Evolutionary conservation across 768 basidiomycete species (phyloP), one percentile per base, ranked within the genome.

Genomic region (Filobasidium wieringae): DNA sequence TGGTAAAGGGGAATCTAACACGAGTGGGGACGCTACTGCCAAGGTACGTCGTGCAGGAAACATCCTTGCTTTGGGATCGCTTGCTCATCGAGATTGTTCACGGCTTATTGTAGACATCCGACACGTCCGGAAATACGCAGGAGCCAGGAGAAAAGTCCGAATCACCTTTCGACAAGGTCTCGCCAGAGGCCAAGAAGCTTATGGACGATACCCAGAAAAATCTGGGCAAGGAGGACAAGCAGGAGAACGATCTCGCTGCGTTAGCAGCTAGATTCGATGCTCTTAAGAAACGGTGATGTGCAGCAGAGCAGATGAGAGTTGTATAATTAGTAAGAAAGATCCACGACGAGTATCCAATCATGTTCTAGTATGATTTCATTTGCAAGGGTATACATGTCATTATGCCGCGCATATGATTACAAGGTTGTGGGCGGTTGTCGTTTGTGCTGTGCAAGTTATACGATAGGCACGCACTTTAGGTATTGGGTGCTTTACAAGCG

Each of bases 401-500:
- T n/a, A n/a, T n/a, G n/a, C n/a, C n/a, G n/a, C n/a, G n/a, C n/a
- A n/a, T n/a, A n/a, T n/a, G n/a, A n/a, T n/a, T n/a, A n/a, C n/a
- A n/a, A n/a, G n/a, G n/a, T n/a, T n/a, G n/a, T n/a, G n/a, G n/a
- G n/a, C n/a, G n/a, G n/a, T n/a, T n/a, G n/a, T n/a, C n/a, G n/a
- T n/a, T n/a, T n/a, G n/a, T n/a, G n/a, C n/a, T n/a, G n/a, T n/a
- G n/a, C n/a, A n/a, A n/a, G n/a, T n/a, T n/a, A n/a, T n/a, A n/a
- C n/a, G n/a, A n/a, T n/a, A n/a, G n/a, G n/a, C n/a, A n/a, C n/a
- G n/a, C 88, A 68, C 87, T 22, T 26, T 22, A 47, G 14, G 43
- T 47, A 22, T 47, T 47, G 14, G 43, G 43, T 4, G 43, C 88
- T 80, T 96, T 97, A 78, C 93, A 96, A 5, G 95, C 93, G 63